Conservation (phyloP, 345 rosid species). For the Dipteronia dyeriana region DNA sequence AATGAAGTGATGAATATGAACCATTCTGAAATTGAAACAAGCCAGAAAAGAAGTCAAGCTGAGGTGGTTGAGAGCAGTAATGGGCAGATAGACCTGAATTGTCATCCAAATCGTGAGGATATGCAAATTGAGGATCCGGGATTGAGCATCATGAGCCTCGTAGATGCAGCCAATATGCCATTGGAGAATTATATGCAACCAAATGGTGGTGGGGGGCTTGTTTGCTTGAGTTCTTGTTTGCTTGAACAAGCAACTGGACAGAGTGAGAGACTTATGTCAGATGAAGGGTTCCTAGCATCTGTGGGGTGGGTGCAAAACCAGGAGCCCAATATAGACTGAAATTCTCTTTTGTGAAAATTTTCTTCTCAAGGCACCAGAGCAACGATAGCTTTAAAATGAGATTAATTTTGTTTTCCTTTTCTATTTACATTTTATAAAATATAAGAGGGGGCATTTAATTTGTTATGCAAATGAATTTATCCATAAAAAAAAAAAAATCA, state of each 20-base stretch:
- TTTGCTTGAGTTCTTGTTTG: conserved; percentile 26
- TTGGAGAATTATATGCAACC: conserved; percentile 26
- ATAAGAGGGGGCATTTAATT: neutral
- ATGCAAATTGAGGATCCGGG: conserved; percentile 29
- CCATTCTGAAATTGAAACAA: conserved; percentile 37
- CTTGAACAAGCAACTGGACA: conserved; percentile 26
- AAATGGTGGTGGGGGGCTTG: conserved; percentile 19
- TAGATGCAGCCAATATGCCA: conserved; percentile 19
- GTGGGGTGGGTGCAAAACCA: conserved; percentile 34
- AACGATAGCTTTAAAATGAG: neutral
- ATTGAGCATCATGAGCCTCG: conserved; percentile 28
- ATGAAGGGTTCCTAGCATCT: conserved; percentile 42
- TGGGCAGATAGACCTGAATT: conserved; percentile 60
- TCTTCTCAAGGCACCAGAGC: neutral
- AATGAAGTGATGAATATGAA: conserved; percentile 17
- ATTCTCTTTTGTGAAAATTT: neutral
- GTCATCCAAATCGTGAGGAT: conserved; percentile 49
- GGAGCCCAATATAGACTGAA: conserved; percentile 18
- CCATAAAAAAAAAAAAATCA: no score
- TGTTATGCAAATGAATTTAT: neutral
- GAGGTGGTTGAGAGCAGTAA: conserved; percentile 43
- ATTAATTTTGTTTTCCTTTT: neutral
- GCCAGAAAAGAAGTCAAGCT: conserved; percentile 29
- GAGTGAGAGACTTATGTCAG: conserved; percentile 32
- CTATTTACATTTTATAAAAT: neutral